A percentile compares a stretch with the other conserved stretches of the same genome.
phyloP scores from a whole-genome alignment of 1,284 basidiomycete species.

The Butyriboletus appendiculatus region DNA sequence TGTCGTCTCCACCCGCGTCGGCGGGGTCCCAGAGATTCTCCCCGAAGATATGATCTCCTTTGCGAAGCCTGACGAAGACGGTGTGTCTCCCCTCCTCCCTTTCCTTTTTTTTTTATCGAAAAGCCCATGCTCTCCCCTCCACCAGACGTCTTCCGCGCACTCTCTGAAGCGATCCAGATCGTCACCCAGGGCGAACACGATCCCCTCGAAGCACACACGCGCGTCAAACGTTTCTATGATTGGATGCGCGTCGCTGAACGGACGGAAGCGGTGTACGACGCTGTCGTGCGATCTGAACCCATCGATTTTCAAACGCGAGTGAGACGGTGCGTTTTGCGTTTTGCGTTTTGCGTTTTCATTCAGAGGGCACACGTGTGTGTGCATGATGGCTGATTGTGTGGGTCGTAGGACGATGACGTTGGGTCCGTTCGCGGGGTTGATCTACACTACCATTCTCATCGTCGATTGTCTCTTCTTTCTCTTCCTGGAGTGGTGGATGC shows the following conservation, averaged over 20 bases:
- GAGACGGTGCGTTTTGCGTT: conserved; percentile 50
- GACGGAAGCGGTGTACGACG: conserved; percentile 82
- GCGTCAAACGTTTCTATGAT: conserved; percentile 82
- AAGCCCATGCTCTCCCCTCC: not conserved
- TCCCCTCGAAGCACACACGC: conserved; percentile 75
- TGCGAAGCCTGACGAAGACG: conserved; percentile 85
- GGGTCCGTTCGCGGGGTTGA: conserved; percentile 74
- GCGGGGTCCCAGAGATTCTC: conserved; percentile 94
- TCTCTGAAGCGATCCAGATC: conserved; percentile 77
- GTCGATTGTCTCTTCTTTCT: conserved; percentile 81
- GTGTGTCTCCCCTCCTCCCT: conserved; percentile 32
- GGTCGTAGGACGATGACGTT: conserved; percentile 61
- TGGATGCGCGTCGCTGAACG: conserved; percentile 84
- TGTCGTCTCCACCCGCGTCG: conserved; percentile 92
- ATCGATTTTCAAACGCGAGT: conserved; percentile 74
- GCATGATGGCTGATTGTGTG: not conserved
- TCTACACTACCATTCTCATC: conserved; percentile 77
- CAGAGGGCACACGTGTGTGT: not conserved
- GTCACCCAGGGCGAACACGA: conserved; percentile 75
- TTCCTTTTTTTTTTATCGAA: not conserved
- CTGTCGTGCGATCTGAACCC: conserved; percentile 60
- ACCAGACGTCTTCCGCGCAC: conserved; percentile 83
- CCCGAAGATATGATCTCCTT: conserved; percentile 95
- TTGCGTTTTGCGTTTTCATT: conserved; percentile 14
- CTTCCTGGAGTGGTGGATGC: conserved; percentile 76